These are phyloP conservation scores for Cercospora zeae-maydis DNA, from an alignment of 2,329 filamentous ascomycete genomes.

Conservation along the genomic window DNA sequence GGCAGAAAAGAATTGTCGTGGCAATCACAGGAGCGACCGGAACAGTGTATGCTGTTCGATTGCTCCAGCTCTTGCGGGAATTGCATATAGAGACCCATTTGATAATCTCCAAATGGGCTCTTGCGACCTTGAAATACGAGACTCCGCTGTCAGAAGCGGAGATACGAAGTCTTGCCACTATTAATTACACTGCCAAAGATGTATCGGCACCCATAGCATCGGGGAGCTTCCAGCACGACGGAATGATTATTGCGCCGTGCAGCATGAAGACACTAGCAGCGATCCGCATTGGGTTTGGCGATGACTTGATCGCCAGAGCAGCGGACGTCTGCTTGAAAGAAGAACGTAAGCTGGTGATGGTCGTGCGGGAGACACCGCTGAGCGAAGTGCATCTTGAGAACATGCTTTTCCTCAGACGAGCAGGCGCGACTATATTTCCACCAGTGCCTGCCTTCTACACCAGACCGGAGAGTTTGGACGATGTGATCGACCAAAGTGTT, in stretches of 20 bases:
- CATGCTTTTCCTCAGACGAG: constrained; percentile 42
- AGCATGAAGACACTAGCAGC: constrained; percentile 50
- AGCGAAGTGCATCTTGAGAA: constrained; percentile 49
- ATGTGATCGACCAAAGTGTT: constrained; percentile 7
- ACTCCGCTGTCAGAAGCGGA: constrained; percentile 3
- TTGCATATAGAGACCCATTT: constrained; percentile 45
- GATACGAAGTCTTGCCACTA: constrained; percentile 3
- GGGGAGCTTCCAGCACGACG: constrained; percentile 41
- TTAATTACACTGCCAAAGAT: constrained; percentile 43
- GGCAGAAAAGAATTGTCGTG: constrained; percentile 41
- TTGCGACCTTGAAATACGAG: constrained; percentile 37
- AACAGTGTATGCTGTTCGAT: constrained; percentile 43
- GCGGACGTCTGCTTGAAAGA: constrained; percentile 51
- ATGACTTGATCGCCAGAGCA: constrained; percentile 47
- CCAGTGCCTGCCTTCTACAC: constrained; percentile 48
- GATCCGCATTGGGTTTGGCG: constrained; percentile 42
- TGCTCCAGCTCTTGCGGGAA: constrained; percentile 41
- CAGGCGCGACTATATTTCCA: constrained; percentile 46
- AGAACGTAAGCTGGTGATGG: constrained; percentile 40
- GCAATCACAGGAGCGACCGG: constrained; percentile 53
- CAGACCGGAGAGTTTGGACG: neutral
- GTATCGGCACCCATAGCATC: constrained; percentile 46
- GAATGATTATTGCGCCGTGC: constrained; percentile 51
- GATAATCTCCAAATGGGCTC: constrained; percentile 50
- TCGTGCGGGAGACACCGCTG: constrained; percentile 46